These are phyloP conservation scores for Populus simonii DNA, from an alignment of 345 rosid species.

Conservation along the genomic window DNA sequence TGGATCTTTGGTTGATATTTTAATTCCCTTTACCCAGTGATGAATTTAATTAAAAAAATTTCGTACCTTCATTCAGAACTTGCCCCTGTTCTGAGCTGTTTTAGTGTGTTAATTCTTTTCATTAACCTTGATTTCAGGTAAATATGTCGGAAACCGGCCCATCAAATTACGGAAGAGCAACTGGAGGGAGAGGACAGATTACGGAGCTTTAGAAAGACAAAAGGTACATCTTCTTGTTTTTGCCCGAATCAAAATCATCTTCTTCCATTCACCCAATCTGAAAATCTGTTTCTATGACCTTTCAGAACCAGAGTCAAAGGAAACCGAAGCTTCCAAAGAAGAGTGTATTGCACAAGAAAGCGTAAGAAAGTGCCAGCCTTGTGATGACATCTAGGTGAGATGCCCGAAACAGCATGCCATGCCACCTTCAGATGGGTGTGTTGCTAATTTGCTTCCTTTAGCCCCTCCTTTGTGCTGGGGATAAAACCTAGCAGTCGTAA, in stretches of 20 bases:
- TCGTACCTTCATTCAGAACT: no score
- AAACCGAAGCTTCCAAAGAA: conserved; percentile 67
- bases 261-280: not conserved
- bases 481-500: not conserved
- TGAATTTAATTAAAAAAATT: not conserved
- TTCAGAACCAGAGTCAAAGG: conserved; percentile 66
- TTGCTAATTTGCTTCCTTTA: no score
- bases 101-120: not conserved
- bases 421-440: not conserved
- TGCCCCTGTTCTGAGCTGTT: not conserved
- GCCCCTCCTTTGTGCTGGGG: not conserved
- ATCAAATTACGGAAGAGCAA: conserved; percentile 93
- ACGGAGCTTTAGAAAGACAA: conserved; percentile 63
- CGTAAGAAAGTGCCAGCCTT: no score
- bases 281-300: conserved; percentile 10
- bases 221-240: conserved; percentile 38
- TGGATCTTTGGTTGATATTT: not conserved
- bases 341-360: conserved; percentile 78
- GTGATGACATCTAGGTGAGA: not conserved
- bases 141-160: conserved; percentile 95
- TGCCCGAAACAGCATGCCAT: not conserved
- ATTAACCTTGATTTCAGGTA: conserved; percentile 49
- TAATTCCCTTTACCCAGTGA: not conserved
- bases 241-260: not conserved
- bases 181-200: conserved; percentile 91